A percentile compares a stretch with the other conserved stretches of the same genome.
Evolutionary conservation across 305 asterid genomes (phyloP).

Genomic region (Andrographis paniculata): DNA sequence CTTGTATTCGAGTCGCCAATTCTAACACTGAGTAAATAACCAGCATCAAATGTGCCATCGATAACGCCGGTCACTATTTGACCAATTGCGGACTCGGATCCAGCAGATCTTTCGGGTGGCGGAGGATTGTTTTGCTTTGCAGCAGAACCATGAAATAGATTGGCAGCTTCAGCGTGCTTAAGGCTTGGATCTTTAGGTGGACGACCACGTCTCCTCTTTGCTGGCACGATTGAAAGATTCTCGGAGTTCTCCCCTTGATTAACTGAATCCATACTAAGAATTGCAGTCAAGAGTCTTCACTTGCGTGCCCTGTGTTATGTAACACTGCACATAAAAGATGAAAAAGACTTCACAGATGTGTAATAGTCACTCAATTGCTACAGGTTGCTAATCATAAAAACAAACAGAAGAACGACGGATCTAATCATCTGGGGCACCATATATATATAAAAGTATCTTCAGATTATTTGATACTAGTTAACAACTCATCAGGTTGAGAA

Average conservation of each 20-base stretch:
- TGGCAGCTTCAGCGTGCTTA: slow-evolving; percentile 23
- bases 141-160: slow-evolving; percentile 35
- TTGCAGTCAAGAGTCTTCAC: slow-evolving; percentile 4
- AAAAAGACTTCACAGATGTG: background rate
- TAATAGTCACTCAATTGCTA: background rate
- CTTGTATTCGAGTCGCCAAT: slow-evolving; percentile 44
- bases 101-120: slow-evolving; percentile 8
- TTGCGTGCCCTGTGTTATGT: background rate
- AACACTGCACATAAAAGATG: background rate
- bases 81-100: slow-evolving; percentile 35
- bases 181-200: slow-evolving; percentile 53
- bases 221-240: slow-evolving; percentile 26
- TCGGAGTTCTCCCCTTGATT: slow-evolving; percentile 35
- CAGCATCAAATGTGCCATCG: slow-evolving; percentile 65
- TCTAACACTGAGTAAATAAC: slow-evolving; percentile 54
- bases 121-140: slow-evolving; percentile 4
- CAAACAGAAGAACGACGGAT: background rate
- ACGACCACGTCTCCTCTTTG: slow-evolving; percentile 58
- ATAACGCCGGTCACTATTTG: slow-evolving; percentile 59
- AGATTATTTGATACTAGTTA: background rate
- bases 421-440: background rate
- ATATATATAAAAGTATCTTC: background rate
- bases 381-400: background rate
- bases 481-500: too few species aligned
- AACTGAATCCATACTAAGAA: slow-evolving; percentile 32